Evolutionary conservation across 1,139 yeast species (phyloP).

Genomic region (Blastobotrys capitulatus): DNA sequence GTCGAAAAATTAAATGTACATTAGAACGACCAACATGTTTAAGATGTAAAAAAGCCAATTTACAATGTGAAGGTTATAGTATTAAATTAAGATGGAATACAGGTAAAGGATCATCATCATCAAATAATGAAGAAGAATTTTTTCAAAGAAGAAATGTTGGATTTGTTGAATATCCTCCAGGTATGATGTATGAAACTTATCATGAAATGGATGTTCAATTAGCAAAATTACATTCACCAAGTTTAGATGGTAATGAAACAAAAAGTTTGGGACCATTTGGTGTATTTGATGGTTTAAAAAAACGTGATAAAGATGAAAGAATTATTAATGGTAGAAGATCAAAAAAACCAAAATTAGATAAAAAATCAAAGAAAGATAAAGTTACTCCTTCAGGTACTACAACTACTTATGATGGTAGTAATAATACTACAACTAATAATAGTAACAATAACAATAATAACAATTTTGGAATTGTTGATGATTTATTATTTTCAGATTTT

Average conservation of each 20-base stretch:
- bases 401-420: not conserved
- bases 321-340: not conserved
- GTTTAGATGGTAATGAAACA: conserved; percentile 44
- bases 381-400: not conserved
- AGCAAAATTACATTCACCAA: conserved; percentile 52
- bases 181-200: conserved; percentile 59
- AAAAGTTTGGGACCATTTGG: conserved; percentile 77
- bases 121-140: conserved; percentile 37
- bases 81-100: conserved; percentile 73
- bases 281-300: conserved; percentile 48
- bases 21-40: conserved; percentile 47
- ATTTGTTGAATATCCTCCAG: conserved; percentile 62
- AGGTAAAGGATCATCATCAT: conserved; percentile 9
- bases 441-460: not conserved
- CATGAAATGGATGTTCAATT: conserved; percentile 79
- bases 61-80: conserved; percentile 76
- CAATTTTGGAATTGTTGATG: conserved; percentile 3
- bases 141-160: conserved; percentile 60
- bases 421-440: not conserved
- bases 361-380: not conserved
- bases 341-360: not conserved
- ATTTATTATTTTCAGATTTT: conserved; percentile 4
- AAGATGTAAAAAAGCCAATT: conserved; percentile 49
- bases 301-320: conserved; percentile 9
- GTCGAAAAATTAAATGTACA: conserved; percentile 58